A percentile compares a stretch with the other conserved stretches of the same genome.
Conservation (phyloP, 2,329 filamentous ascomycete species). For the Coleophoma eucalyptorum region DNA sequence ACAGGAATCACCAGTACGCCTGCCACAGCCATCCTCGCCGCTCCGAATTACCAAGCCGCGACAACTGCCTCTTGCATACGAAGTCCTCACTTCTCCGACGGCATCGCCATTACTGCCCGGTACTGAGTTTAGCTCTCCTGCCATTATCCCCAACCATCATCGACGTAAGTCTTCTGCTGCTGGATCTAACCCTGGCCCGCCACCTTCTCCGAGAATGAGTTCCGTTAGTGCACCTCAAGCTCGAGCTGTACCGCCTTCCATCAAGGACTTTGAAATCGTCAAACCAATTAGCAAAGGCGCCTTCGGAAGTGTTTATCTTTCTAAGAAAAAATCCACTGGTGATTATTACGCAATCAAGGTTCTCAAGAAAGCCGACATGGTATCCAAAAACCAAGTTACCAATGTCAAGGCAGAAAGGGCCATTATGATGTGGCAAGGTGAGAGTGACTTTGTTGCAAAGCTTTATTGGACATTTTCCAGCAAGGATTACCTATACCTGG, state of each 20-base stretch:
- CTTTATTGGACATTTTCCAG: conserved; percentile 99
- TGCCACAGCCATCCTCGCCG: conserved; percentile 75
- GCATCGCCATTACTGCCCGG: conserved; percentile 82
- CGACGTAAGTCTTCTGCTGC: conserved; percentile 88
- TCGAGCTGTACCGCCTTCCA: conserved; percentile 86
- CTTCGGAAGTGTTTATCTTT: conserved; percentile 95
- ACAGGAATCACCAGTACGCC: conserved; percentile 83
- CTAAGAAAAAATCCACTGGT: conserved; percentile 97
- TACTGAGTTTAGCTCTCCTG: conserved; percentile 77
- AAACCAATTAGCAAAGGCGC: conserved; percentile 99
- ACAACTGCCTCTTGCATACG: conserved; percentile 51
- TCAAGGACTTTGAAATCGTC: conserved; percentile 99
- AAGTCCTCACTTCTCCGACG: conserved; percentile 76
- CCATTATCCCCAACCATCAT: conserved; percentile 65
- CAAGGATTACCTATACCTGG: conserved; percentile 96
- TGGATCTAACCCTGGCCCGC: conserved; percentile 64
- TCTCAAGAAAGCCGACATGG: conserved; percentile 99
- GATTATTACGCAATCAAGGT: conserved; percentile 99
- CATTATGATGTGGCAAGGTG: conserved; percentile 99
- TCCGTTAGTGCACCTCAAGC: conserved; percentile 78
- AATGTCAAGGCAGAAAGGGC: conserved; percentile 98
- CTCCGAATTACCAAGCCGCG: conserved; percentile 82
- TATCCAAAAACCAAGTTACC: conserved; percentile 98
- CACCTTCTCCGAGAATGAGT: conserved; percentile 77
- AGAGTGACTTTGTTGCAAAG: conserved; percentile 98